Evolutionary conservation across 2,329 filamentous ascomycete genomes (phyloP), one percentile per base, ranked within the genome.

Genomic region (Colletotrichum lentis): DNA sequence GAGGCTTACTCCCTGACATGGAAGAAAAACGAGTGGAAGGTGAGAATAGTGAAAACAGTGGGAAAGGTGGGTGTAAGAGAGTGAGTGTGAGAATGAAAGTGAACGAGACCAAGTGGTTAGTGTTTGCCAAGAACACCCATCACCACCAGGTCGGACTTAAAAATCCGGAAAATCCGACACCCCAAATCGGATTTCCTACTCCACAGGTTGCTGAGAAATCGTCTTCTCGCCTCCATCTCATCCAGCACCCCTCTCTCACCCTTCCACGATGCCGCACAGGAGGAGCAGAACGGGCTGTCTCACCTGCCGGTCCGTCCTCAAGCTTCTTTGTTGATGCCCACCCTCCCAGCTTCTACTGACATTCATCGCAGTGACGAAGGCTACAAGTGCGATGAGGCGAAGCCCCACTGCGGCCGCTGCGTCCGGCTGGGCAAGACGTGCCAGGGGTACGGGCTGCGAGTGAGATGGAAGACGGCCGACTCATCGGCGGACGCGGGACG

Each of bases 321-420:
- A 2, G 7, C 22, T 0, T 3, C 14, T 0, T 2, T 0, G 5
- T 1, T 2, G 6, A 2, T 18, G 0, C 1, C 0, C 14, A 18
- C 0, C 1, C 0, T 18, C 3, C n/a, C n/a, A n/a, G 5, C 16
- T 10, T 8, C 3, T 50, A 41, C 49, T 55, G 7, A 67, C 3
- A 0, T 12, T 1, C 3, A 16, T 5, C 73, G 62, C 53, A 72
- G 75, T 11, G 75, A 74, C 31, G 76, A 77, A n/a, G 76, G 76
- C 10, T 77, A 77, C 49, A 77, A 77, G 56, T 77, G 76, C 44
- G 76, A 77, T 41, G 76, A 77, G 69, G 67, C 73, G 27, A 76
- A 73, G 43, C 76, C 76, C 8, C 71, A 70, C 47, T 77, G 76
- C 16, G 72, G 73, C 35, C 72, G 76, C 53, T 77, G 76, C 16